Evolutionary conservation across 139 green algal species (phyloP).

Genomic region (Zygnema cylindricum): DNA sequence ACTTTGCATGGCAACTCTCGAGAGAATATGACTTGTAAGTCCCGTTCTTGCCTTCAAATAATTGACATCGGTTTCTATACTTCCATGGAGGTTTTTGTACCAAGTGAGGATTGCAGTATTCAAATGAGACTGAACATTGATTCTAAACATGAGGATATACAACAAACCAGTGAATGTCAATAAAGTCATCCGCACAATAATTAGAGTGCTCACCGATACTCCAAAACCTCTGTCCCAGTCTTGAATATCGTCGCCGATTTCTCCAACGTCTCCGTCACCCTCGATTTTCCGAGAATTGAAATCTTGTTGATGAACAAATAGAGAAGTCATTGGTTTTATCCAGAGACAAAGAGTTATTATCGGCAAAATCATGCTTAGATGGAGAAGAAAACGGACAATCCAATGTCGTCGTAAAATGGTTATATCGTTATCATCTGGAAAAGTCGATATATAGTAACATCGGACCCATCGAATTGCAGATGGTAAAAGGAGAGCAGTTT

Average conservation of each 20-base stretch:
- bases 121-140: slow-evolving; percentile 11
- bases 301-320: neutral
- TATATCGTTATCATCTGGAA: neutral
- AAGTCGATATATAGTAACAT: neutral
- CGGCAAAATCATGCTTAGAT: slow-evolving; percentile 1
- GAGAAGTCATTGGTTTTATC: neutral
- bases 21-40: slow-evolving; percentile 8
- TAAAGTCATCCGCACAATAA: neutral
- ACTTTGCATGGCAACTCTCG: slow-evolving; percentile 1
- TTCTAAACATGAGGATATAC: neutral
- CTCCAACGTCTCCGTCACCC: neutral
- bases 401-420: neutral
- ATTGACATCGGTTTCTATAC: neutral
- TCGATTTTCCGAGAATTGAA: neutral
- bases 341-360: slow-evolving; percentile 3
- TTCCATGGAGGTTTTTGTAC: slow-evolving; percentile 9
- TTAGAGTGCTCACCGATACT: neutral
- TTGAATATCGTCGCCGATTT: neutral
- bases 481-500: neutral
- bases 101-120: neutral
- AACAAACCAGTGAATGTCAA: neutral
- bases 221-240: neutral
- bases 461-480: neutral
- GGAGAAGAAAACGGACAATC: neutral
- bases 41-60: neutral